Percentiles rank a stretch among this genome's conserved stretches.
Conservation (phyloP, 345 rosid species). For the Camelina sativa region DNA sequence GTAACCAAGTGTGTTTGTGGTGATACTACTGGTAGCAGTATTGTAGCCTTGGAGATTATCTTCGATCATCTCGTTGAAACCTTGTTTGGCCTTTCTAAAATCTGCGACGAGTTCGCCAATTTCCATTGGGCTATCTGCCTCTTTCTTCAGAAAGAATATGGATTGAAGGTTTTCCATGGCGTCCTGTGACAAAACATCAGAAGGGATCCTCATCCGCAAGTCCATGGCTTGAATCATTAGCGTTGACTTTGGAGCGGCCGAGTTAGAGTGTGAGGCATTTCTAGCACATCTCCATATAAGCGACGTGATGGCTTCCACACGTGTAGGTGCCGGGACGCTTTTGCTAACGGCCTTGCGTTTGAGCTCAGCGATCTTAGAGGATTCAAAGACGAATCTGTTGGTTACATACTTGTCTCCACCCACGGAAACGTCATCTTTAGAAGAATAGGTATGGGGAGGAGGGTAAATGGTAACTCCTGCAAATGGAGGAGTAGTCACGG, state of each 20-base stretch:
- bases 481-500: background rate
- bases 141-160: background rate
- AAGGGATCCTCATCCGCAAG: slow-evolving; percentile 37
- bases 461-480: slow-evolving; percentile 29
- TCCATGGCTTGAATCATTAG: slow-evolving; percentile 40
- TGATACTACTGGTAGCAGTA: too few relatives aligned
- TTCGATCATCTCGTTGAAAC: background rate
- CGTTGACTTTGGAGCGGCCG: background rate
- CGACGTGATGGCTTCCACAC: slow-evolving; percentile 40
- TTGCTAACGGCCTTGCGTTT: slow-evolving; percentile 24
- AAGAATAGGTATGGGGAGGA: background rate
- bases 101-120: slow-evolving; percentile 19
- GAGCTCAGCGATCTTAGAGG: slow-evolving; percentile 32
- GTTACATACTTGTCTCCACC: background rate
- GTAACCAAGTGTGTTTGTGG: background rate
- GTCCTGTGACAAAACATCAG: slow-evolving; percentile 13
- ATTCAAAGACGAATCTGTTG: slow-evolving; percentile 22
- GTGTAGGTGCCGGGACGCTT: slow-evolving; percentile 29
- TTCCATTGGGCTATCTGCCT: background rate
- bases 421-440: background rate
- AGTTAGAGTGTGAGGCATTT: background rate
- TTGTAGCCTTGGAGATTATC: background rate
- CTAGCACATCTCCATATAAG: slow-evolving; percentile 39
- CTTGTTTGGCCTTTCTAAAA: slow-evolving; percentile 33
- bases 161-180: slow-evolving; percentile 38